These are phyloP conservation scores for Cryphonectria carpinicola DNA, from an alignment of 2,329 filamentous ascomycete species.

Conservation along the genomic window DNA sequence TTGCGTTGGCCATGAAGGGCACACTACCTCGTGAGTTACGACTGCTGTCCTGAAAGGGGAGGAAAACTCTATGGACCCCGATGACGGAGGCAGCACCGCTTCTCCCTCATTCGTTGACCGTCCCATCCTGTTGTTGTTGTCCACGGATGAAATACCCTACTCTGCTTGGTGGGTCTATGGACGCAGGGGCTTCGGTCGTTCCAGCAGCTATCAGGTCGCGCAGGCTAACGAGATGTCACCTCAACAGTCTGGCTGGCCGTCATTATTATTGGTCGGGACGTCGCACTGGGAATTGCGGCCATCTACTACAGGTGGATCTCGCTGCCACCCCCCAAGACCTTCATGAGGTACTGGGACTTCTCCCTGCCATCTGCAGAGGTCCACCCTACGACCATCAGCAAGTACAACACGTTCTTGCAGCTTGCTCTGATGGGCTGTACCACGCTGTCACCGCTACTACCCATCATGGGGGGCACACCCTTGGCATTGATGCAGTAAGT, in stretches of 20 bases:
- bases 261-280: constrained; percentile 90
- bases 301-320: constrained; percentile 97
- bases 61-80: neutral
- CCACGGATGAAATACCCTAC: neutral
- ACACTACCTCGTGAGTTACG: constrained; percentile 71
- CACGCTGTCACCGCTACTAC: constrained; percentile 76
- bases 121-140: neutral
- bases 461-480: constrained; percentile 56
- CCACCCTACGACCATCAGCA: constrained; percentile 80
- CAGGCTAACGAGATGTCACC: constrained; percentile 14
- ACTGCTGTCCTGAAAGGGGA: neutral
- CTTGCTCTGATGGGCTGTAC: constrained; percentile 83
- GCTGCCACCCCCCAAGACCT: constrained; percentile 89
- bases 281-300: constrained; percentile 79
- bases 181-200: too few species aligned
- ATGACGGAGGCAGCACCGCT: neutral
- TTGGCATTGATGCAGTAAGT: constrained; percentile 69
- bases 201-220: neutral
- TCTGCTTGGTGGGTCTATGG: neutral
- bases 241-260: constrained; percentile 76
- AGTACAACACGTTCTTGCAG: constrained; percentile 93
- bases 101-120: constrained; percentile 13
- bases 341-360: constrained; percentile 95
- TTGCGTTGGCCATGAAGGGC: constrained; percentile 82
- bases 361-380: constrained; percentile 86